These are phyloP conservation scores for Penicillium brevicompactum DNA, from an alignment of 2,329 filamentous ascomycete genomes.

Conservation along the genomic window DNA sequence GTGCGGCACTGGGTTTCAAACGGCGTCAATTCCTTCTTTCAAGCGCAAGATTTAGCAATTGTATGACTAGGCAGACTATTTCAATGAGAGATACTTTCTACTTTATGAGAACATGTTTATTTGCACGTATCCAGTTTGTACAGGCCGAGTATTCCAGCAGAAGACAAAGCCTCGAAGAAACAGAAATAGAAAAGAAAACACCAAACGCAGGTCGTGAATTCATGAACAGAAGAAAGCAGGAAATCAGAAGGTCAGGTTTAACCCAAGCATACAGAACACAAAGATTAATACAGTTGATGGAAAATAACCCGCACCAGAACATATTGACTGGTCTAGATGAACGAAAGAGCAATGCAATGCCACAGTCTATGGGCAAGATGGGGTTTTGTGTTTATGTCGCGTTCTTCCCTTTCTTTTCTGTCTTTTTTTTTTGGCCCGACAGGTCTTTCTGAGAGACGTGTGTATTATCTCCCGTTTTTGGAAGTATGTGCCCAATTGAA, in stretches of 20 bases:
- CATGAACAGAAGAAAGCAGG: conserved; percentile 11
- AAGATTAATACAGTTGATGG: conserved; percentile 23
- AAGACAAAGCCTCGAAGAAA: conserved; percentile 3
- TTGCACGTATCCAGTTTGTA: conserved; percentile 25
- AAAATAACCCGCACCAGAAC: conserved; percentile 3
- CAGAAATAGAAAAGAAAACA: conserved; percentile 1
- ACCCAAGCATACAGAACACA: conserved; percentile 7
- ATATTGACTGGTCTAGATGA: conserved; percentile 20
- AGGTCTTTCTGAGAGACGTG: conserved; percentile 2
- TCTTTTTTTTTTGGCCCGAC: not conserved
- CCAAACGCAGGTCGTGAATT: conserved; percentile 17
- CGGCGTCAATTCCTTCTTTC: not conserved
- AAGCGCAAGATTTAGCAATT: not conserved
- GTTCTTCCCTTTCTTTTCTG: not conserved
- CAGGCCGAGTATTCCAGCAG: conserved; percentile 9
- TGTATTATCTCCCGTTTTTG: conserved; percentile 15
- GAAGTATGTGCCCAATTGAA: conserved; percentile 20
- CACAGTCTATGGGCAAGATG: conserved; percentile 20
- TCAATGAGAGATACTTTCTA: not conserved
- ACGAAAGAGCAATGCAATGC: conserved; percentile 8
- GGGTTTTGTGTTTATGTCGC: not conserved
- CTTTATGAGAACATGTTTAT: conserved; percentile 11
- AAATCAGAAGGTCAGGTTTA: conserved; percentile 2
- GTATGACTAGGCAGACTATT: conserved; percentile 9
- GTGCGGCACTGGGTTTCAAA: not conserved